Conservation (phyloP, 768 basidiomycete genomes). For the Guyanaporus albipodus region DNA sequence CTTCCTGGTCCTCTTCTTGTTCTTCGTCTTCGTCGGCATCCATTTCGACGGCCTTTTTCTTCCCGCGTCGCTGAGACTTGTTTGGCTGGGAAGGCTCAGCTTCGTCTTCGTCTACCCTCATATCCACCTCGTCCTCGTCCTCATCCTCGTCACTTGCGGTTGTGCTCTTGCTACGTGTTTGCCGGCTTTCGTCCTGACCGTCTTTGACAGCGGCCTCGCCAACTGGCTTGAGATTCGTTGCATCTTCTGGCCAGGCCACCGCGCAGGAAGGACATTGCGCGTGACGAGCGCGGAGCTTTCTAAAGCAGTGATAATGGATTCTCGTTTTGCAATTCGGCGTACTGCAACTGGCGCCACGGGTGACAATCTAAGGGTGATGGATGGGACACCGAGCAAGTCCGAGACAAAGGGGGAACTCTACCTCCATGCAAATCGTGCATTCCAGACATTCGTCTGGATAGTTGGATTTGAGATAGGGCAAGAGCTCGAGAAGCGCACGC, state of each 20-base stretch:
- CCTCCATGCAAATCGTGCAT: slow-evolving; percentile 73
- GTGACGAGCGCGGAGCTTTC: slow-evolving; percentile 42
- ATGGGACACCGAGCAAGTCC: not conserved
- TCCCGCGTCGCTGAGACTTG: slow-evolving; percentile 26
- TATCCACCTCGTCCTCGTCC: slow-evolving; percentile 43
- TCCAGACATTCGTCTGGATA: slow-evolving; percentile 69
- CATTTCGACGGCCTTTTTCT: slow-evolving; percentile 35
- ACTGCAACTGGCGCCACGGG: slow-evolving; percentile 62
- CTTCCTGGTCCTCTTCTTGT: slow-evolving; percentile 35
- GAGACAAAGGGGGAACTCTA: slow-evolving; percentile 24
- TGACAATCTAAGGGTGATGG: slow-evolving; percentile 49
- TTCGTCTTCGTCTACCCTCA: slow-evolving; percentile 31
- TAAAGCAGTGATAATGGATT: slow-evolving; percentile 65
- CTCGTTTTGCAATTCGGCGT: slow-evolving; percentile 58
- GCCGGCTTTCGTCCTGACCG: slow-evolving; percentile 49
- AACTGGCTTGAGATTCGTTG: slow-evolving; percentile 47
- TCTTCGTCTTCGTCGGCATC: slow-evolving; percentile 45
- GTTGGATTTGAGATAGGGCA: slow-evolving; percentile 65
- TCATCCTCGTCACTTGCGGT: slow-evolving; percentile 40
- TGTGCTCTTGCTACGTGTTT: slow-evolving; percentile 32
- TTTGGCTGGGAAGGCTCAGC: slow-evolving; percentile 30
- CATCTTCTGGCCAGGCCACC: slow-evolving; percentile 56
- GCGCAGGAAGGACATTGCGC: slow-evolving; percentile 54
- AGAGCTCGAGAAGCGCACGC: slow-evolving; percentile 71
- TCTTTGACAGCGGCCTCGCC: slow-evolving; percentile 68